Conservation (phyloP, 495 filamentous ascomycete genomes). For the Cairneyella variabilis region DNA sequence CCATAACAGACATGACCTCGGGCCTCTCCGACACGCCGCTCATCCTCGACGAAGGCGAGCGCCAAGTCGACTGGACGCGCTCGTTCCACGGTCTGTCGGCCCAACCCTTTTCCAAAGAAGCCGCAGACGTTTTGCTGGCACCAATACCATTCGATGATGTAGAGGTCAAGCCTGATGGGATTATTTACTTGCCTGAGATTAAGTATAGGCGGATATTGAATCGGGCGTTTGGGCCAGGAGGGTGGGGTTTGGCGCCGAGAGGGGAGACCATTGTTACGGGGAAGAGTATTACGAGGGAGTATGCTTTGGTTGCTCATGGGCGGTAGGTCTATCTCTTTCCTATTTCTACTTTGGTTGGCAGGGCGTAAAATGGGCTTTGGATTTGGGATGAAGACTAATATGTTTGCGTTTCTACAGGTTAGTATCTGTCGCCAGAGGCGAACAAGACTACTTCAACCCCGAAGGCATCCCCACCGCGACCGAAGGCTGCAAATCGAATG, state of each 20-base stretch:
- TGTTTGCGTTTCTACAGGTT: constrained; percentile 57
- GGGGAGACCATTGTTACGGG: constrained; percentile 88
- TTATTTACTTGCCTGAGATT: constrained; percentile 96
- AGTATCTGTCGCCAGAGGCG: constrained; percentile 87
- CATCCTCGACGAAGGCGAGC: constrained; percentile 26
- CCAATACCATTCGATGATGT: constrained; percentile 70
- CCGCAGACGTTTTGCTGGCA: constrained; percentile 64
- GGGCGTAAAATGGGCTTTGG: no score
- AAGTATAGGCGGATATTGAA: constrained; percentile 95
- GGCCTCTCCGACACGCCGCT: constrained; percentile 31
- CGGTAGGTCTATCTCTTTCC: constrained; percentile 55
- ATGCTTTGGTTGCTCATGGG: constrained; percentile 85
- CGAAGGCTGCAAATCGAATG: constrained; percentile 96
- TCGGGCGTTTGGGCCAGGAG: constrained; percentile 87
- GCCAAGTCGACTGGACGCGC: constrained; percentile 77
- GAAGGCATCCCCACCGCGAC: constrained; percentile 95
- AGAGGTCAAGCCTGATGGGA: constrained; percentile 95
- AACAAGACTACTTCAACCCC: constrained; percentile 89
- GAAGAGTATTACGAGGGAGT: constrained; percentile 89
- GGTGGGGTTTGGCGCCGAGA: constrained; percentile 88
- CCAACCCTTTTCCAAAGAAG: constrained; percentile 72
- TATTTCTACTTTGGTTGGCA: no score
- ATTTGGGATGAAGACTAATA: not conserved
- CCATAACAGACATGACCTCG: constrained; percentile 26
- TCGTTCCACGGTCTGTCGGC: constrained; percentile 87